Conservation (phyloP, 192 early-diverging fungal species). For the Spizellomyces punctatus region DNA sequence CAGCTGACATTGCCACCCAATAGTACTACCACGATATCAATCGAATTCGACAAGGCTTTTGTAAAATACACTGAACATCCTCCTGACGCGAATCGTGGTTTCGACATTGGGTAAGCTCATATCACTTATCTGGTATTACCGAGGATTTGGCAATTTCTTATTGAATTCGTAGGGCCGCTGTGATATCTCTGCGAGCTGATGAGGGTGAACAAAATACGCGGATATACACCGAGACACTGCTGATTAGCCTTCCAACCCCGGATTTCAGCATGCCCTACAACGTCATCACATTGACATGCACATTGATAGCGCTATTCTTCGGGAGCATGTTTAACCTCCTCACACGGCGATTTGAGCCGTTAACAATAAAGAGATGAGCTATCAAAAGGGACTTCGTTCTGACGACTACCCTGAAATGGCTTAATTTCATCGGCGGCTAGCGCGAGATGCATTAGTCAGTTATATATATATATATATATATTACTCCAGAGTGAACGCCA, state of each 20-base stretch:
- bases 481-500: not conserved
- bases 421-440: not conserved
- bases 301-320: slow-evolving; percentile 93
- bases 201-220: slow-evolving; percentile 4
- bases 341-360: slow-evolving; percentile 17
- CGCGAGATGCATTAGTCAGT: not conserved
- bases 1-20: slow-evolving; percentile 67
- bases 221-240: slow-evolving; percentile 83
- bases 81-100: slow-evolving; percentile 95
- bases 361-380: slow-evolving; percentile 2
- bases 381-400: not conserved
- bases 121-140: not conserved
- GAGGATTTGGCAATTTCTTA: slow-evolving; percentile 15
- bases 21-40: slow-evolving; percentile 65
- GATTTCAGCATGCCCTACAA: slow-evolving; percentile 99
- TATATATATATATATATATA: not conserved
- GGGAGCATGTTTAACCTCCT: slow-evolving; percentile 88
- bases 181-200: too few relatives aligned
- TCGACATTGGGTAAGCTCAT: slow-evolving; percentile 70
- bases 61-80: slow-evolving; percentile 95
- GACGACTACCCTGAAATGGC: not conserved
- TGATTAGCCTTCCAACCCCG: slow-evolving; percentile 90
- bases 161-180: not conserved
- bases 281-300: slow-evolving; percentile 96
- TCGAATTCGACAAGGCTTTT: slow-evolving; percentile 90